Evolutionary conservation across 1,284 basidiomycete genomes (phyloP).

Genomic region (Trichosporon ovoides): DNA sequence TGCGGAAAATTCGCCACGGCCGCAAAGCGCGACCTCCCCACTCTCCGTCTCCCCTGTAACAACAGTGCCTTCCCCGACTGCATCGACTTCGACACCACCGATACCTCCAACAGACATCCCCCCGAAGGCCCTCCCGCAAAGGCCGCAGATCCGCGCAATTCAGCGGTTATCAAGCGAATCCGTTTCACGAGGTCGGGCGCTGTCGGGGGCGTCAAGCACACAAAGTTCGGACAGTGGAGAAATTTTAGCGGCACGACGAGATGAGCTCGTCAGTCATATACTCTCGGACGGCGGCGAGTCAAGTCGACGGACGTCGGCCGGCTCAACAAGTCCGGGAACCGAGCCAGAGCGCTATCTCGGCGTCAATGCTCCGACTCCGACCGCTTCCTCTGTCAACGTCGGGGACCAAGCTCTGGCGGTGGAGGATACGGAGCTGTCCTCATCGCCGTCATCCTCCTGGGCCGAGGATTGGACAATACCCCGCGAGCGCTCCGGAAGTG

Average conservation of each 20-base stretch:
- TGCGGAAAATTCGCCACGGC: neutral
- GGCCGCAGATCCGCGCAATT: conserved; percentile 28
- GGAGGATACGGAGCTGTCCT: neutral
- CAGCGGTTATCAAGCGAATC: conserved; percentile 36
- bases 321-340: neutral
- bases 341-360: conserved; percentile 15
- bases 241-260: conserved; percentile 9
- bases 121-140: conserved; percentile 2
- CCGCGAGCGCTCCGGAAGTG: neutral
- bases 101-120: neutral
- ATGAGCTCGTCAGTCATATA: conserved; percentile 15
- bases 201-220: conserved; percentile 8
- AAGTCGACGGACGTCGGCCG: conserved; percentile 1
- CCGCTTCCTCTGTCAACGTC: conserved; percentile 14
- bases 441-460: neutral
- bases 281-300: conserved; percentile 8
- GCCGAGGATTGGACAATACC: conserved; percentile 1
- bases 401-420: conserved; percentile 9
- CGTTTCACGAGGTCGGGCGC: neutral
- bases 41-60: no score
- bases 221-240: conserved; percentile 11
- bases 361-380: conserved; percentile 30
- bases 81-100: no score
- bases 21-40: no score
- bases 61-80: no score